phyloP scores from a whole-genome alignment of 106 monocot genomes.

The Dendrobium huoshanense region DNA sequence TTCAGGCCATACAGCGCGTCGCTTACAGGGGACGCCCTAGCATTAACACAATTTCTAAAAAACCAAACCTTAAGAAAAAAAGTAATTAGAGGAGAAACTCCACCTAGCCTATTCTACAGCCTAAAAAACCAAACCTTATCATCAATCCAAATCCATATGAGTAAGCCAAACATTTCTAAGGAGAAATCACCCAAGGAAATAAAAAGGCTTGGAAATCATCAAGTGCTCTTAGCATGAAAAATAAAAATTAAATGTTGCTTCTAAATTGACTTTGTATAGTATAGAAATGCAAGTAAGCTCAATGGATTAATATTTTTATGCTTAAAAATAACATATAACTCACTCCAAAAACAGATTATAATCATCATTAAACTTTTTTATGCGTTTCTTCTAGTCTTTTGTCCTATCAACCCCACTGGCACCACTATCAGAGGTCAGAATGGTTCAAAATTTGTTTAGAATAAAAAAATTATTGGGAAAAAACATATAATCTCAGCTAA shows the following conservation, averaged over 20 bases:
- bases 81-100: not conserved
- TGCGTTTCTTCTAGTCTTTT: not conserved
- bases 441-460: not conserved
- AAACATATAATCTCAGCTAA: not conserved
- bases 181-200: not conserved
- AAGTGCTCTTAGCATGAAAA: not conserved
- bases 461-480: not conserved
- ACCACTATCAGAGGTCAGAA: not conserved
- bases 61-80: not conserved
- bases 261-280: not conserved
- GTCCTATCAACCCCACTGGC: not conserved
- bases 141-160: not conserved
- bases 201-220: not conserved
- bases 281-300: not conserved
- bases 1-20: no score
- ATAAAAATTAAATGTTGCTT: not conserved
- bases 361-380: not conserved
- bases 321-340: not conserved
- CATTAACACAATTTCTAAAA: no score
- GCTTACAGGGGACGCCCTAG: no score
- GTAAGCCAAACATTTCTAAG: not conserved
- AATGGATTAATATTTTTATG: not conserved
- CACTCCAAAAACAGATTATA: not conserved
- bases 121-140: not conserved
- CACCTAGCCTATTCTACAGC: not conserved